phyloP scores from a whole-genome alignment of 2,329 filamentous ascomycete species.

The Geosmithia flava region DNA sequence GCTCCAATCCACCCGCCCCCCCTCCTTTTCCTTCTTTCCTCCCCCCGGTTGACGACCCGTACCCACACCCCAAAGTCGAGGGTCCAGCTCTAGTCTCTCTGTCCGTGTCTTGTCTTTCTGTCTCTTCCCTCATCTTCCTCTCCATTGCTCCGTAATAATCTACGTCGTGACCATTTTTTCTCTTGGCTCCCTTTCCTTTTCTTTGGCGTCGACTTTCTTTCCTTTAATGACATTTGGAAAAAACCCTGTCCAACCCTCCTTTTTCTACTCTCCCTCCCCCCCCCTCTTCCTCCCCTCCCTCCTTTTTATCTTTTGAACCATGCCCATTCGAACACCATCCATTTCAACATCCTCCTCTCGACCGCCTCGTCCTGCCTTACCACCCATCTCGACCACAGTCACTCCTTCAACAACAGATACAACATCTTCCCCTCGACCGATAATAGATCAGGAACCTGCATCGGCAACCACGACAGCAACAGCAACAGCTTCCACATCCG shows the following conservation, averaged over 20 bases:
- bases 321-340: neutral
- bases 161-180: neutral
- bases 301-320: neutral
- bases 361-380: constrained; percentile 3
- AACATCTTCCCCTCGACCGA: neutral
- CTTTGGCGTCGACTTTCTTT: no score
- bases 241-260: neutral
- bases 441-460: constrained; percentile 1
- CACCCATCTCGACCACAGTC: constrained; percentile 2
- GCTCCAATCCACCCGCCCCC: neutral
- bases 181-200: no score
- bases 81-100: no score
- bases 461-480: neutral
- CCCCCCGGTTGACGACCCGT: no score
- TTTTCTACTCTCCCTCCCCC: neutral
- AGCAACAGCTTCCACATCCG: constrained; percentile 1
- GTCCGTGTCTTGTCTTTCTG: no score
- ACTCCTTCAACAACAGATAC: neutral
- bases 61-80: no score
- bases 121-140: neutral
- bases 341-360: constrained; percentile 1
- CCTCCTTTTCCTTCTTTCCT: neutral
- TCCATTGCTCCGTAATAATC: neutral
- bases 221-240: no score
- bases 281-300: neutral